Conservation (phyloP, 192 early-diverging fungal species). For the Spizellomyces punctatus region DNA sequence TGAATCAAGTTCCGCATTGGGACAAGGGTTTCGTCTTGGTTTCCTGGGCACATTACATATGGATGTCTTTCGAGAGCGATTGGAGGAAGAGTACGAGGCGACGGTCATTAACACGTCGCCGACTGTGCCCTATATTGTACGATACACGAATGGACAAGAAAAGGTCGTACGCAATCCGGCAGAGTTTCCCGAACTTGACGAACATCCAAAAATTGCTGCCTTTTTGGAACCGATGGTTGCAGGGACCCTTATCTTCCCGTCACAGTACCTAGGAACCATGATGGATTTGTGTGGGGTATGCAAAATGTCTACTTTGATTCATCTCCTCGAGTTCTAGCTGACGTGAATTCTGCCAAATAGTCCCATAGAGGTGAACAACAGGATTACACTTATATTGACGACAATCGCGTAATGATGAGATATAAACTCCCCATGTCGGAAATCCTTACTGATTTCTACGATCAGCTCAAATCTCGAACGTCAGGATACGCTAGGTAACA, state of each 20-base stretch:
- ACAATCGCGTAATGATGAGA: conserved; percentile 68
- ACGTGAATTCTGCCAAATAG: conserved; percentile 35
- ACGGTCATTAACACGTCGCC: conserved; percentile 90
- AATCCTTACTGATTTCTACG: conserved; percentile 94
- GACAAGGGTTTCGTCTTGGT: conserved; percentile 95
- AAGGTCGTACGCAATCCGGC: conserved; percentile 76
- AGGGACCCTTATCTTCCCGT: conserved; percentile 91
- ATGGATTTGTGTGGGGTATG: conserved; percentile 62
- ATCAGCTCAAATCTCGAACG: conserved; percentile 87
- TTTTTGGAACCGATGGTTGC: conserved; percentile 87
- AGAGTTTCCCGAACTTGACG: conserved; percentile 84
- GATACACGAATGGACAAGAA: conserved; percentile 49
- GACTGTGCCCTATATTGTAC: conserved; percentile 81
- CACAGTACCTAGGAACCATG: conserved; percentile 49
- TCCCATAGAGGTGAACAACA: conserved; percentile 77
- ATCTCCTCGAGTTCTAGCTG: conserved; percentile 11
- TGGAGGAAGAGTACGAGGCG: conserved; percentile 90
- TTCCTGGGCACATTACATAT: conserved; percentile 96
- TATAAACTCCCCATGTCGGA: conserved; percentile 89
- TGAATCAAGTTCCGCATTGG: conserved; percentile 69
- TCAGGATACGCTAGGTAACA: conserved; percentile 74
- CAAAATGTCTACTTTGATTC: neutral
- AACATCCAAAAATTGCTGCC: conserved; percentile 61
- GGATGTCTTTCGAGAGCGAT: conserved; percentile 95
- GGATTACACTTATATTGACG: conserved; percentile 89